Conservation (phyloP, 176 grass and related monocot genomes). For the Eleusine coracana region DNA sequence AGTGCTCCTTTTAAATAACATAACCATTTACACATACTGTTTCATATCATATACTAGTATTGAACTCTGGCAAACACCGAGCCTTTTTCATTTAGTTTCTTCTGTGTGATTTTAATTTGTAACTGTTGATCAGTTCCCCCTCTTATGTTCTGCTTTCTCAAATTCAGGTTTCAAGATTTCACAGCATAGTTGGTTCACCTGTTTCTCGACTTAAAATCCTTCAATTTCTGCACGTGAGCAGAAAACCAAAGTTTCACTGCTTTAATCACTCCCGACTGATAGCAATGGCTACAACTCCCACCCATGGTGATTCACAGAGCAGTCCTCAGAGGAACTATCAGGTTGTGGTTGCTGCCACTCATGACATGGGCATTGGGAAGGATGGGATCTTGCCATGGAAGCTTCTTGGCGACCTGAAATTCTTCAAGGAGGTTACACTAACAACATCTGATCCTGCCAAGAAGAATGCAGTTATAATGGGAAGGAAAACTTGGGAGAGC, state of each 20-base stretch:
- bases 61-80: neutral
- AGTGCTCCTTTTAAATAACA: neutral
- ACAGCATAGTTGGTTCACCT: neutral
- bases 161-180: slow-evolving; percentile 30
- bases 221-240: neutral
- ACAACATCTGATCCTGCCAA: slow-evolving; percentile 69
- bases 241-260: neutral
- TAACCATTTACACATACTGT: neutral
- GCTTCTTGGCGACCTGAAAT: slow-evolving; percentile 73
- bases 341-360: slow-evolving; percentile 78
- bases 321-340: slow-evolving; percentile 62
- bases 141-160: slow-evolving; percentile 25
- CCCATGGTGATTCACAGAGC: slow-evolving; percentile 43
- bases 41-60: neutral
- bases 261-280: slow-evolving; percentile 16
- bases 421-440: slow-evolving; percentile 81
- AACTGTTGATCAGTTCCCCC: neutral
- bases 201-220: slow-evolving; percentile 15
- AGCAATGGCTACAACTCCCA: slow-evolving; percentile 25
- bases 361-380: slow-evolving; percentile 84
- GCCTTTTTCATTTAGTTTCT: neutral
- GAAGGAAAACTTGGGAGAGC: slow-evolving; percentile 90
- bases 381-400: slow-evolving; percentile 77
- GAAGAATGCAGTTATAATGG: slow-evolving; percentile 92
- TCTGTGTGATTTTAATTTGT: neutral